Evolutionary conservation across 176 grass and related monocot genomes (phyloP), one percentile per base, ranked within the genome.

Genomic region (Ensete glaucum): DNA sequence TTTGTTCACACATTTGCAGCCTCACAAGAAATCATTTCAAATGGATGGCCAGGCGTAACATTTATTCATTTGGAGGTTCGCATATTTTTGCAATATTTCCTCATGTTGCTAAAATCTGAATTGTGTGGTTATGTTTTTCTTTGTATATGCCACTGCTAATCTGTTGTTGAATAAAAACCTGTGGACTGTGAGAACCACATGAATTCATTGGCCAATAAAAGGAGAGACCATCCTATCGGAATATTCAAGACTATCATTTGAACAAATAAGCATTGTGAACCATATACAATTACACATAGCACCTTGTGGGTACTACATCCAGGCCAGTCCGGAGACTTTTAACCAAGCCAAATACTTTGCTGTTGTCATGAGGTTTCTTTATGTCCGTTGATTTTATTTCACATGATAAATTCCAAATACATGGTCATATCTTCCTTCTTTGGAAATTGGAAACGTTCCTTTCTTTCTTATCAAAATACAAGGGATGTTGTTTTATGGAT

Each of bases 31-130:
- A 89, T 91, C 55, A 89, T 96, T 74, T 82, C 77, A 16, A 76
- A 66, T 80, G 92, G 88, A 55, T 96, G 92, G 92, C 88, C 92
- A 79, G 85, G 88, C 55, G 54, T 96, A 78, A 77, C 80, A 56
- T 58, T 74, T 54, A 69, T 96, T 72, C 86, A 89, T 64, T 83
- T 96, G 78, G 84, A 91, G 92, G 92, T 85, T 60, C 12, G 29
- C 7, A 19, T 49, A 14, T 49, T 69, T 85, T 82, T 20, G n/a
- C 23, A 62, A 2, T 49, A 34, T 77, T 60, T 75, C 55, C 53
- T 75, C 11, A 10, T 49, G 11, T 62, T 57, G 20, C 8, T 25
- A 69, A 69, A 43, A 27, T 65, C 63, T 49, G 2, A 69, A 48
- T 43, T 43, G 34, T 43, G 34, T 43, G 3, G 34, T 43, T 43